Conservation (phyloP, 2,329 filamentous ascomycete genomes). For the Colletotrichum spinosum region DNA sequence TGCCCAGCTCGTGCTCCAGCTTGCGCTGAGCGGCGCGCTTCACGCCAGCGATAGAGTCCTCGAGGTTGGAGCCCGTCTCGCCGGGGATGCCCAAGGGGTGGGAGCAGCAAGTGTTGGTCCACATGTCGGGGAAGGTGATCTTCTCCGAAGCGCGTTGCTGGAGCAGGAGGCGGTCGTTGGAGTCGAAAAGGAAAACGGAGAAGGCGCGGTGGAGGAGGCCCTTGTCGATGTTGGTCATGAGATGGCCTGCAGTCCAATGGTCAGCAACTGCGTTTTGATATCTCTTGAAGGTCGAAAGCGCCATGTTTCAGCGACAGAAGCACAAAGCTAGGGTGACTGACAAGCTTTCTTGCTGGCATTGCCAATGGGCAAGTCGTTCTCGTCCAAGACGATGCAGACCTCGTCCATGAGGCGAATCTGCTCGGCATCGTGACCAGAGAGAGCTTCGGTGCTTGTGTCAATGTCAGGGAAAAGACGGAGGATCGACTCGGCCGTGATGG, state of each 20-base stretch:
- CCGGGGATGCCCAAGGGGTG: constrained; percentile 92
- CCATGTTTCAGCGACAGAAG: not conserved
- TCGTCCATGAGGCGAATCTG: constrained; percentile 99
- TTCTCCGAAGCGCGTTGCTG: constrained; percentile 97
- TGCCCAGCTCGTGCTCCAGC: constrained; percentile 93
- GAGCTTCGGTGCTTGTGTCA: constrained; percentile 76
- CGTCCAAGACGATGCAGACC: constrained; percentile 95
- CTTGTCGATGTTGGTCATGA: constrained; percentile 98
- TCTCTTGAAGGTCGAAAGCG: not conserved
- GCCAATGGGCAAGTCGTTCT: constrained; percentile 92
- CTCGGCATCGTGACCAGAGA: constrained; percentile 95
- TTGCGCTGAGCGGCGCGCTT: constrained; percentile 95
- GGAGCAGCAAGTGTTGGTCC: constrained; percentile 99
- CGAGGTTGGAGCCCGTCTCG: constrained; percentile 87
- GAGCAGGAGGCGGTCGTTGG: constrained; percentile 87
- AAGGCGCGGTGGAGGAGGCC: constrained; percentile 97
- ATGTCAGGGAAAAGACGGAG: constrained; percentile 89
- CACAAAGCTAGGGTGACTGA: constrained; percentile 58
- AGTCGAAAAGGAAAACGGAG: constrained; percentile 96
- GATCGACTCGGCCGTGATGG: constrained; percentile 88
- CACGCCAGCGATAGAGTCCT: constrained; percentile 84
- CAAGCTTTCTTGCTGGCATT: constrained; percentile 98
- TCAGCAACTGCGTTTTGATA: not conserved
- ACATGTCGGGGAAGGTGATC: constrained; percentile 99
- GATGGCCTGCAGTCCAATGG: constrained; percentile 73